Percentiles rank a stretch among this genome's conserved stretches.
Conservation (phyloP, 805 yeast species). For the Groenewaldozyma salmanticensis region DNA sequence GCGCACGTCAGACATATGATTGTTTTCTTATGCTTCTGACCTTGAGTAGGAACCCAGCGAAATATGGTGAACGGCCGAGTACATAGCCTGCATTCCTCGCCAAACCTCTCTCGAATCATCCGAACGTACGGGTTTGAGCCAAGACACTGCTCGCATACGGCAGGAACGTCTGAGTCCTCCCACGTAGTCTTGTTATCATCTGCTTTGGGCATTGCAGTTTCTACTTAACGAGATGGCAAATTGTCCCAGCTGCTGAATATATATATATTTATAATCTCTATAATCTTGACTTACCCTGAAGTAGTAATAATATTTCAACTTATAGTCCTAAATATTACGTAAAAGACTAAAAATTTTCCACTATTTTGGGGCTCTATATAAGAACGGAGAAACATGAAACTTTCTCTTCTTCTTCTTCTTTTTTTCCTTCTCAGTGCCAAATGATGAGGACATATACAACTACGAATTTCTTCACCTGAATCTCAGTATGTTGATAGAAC, state of each 20-base stretch:
- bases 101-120: conserved; percentile 58
- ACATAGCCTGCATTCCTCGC: conserved; percentile 79
- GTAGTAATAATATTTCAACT: not conserved
- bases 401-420: conserved; percentile 3
- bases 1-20: conserved; percentile 75
- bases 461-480: conserved; percentile 36
- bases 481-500: conserved; percentile 24
- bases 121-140: conserved; percentile 60
- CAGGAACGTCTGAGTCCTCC: conserved; percentile 39
- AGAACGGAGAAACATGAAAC: no score
- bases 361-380: no score
- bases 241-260: no score
- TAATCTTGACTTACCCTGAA: not conserved
- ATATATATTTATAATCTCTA: not conserved
- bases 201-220: conserved; percentile 18
- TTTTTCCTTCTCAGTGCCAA: conserved; percentile 2
- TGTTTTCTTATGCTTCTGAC: conserved; percentile 46
- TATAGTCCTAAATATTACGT: no score
- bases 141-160: conserved; percentile 64
- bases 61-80: conserved; percentile 76
- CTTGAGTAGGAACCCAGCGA: conserved; percentile 53
- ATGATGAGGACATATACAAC: conserved; percentile 26
- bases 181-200: conserved; percentile 26
- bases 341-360: no score
- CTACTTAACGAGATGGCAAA: no score